Base-by-base conservation (phyloP, 2,329 filamentous ascomycete genomes). In the Fusarium sp. region DNA sequence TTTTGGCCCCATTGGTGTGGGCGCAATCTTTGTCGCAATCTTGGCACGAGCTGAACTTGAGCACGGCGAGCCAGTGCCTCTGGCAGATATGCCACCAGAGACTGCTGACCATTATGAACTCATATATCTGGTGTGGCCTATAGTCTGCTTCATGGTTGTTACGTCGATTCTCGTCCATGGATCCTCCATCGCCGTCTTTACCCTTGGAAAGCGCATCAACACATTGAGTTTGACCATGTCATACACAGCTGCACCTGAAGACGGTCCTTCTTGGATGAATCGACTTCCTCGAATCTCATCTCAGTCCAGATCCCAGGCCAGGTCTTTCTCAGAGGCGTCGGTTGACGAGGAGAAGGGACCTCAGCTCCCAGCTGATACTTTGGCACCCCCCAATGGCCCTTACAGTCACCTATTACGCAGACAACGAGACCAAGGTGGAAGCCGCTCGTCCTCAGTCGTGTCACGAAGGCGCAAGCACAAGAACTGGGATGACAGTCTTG, bases 151-250 rank as follows among this genome's bases (percentile, higher is more conserved):
- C 79, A 83, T 99, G 74, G 95, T 99, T 63, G 92, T 99, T 52
- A 87, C 92, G 5, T 99, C 96, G 14, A 99, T 99, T 73, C 80
- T 98, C 36, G 93, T 99, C 2, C 96, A 99, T 74, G 96, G 96
- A 21, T 98, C 96, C n/a, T 98, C 96, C 0, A 91, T 99, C 72
- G 96, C 96, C 7, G 96, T 99, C 11, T 99, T 99, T 74, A 98
- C 96, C 0, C 87, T 99, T 3, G 96, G 96, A 73, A 99, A 98
- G 80, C 94, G 92, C 63, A 99, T 99, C 86, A 98, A 98, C 81
- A 98, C 96, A 0, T 81, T 99, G 70, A 94, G 93, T 2, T 85
- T 99, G 63, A 97, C 96, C 55, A 92, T 99, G 87, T 97, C 96
- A 0, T 99, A 98, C 81, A 99, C 96, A 1, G 88, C 91, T 63